phyloP scores from a whole-genome alignment of 1,139 yeast genomes.

The Debaryomyces sp. region DNA sequence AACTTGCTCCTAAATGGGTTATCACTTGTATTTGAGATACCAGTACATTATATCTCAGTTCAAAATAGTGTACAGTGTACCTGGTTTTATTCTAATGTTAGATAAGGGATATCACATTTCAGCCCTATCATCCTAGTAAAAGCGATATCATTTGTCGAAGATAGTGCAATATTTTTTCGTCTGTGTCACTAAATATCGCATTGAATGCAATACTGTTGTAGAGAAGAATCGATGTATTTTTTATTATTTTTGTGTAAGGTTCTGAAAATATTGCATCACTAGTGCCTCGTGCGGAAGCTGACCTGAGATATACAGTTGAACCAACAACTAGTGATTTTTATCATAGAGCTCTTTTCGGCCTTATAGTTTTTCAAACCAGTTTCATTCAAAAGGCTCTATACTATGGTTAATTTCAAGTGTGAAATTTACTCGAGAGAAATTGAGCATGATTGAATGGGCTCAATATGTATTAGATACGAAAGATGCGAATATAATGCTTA shows the following conservation, averaged over 20 bases:
- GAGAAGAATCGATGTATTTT: neutral
- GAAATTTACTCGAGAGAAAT: too few relatives aligned
- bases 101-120: neutral
- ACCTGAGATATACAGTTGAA: too few relatives aligned
- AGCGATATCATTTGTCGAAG: neutral
- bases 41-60: neutral
- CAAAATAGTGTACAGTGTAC: neutral
- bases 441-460: neutral
- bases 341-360: too few relatives aligned
- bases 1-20: neutral
- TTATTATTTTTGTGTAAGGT: neutral
- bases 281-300: neutral
- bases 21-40: neutral
- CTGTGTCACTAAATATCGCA: neutral
- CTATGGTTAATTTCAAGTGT: too few relatives aligned
- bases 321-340: too few relatives aligned
- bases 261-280: neutral
- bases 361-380: too few relatives aligned
- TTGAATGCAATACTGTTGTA: neutral
- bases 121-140: neutral
- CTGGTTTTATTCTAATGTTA: neutral
- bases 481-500: neutral
- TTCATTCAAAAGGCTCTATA: too few relatives aligned
- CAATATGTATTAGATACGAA: neutral
- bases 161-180: neutral